Conservation (phyloP, 2,329 filamentous ascomycete genomes). For the Diaporthe sp. region DNA sequence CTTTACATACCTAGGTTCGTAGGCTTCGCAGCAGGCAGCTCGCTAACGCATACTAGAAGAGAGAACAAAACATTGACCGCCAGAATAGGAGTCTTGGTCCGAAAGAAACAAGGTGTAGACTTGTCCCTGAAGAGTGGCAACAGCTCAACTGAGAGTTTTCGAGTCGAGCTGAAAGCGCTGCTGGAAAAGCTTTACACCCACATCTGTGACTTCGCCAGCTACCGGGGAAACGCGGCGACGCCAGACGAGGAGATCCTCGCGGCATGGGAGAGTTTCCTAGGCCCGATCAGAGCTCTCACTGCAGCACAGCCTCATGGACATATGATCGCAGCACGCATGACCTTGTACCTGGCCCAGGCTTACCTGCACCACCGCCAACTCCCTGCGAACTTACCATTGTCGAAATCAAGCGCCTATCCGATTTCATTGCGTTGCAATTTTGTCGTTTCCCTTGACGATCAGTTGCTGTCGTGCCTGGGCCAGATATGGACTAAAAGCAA, state of each 20-base stretch:
- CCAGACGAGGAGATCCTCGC: slow-evolving; percentile 21
- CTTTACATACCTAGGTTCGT: too few relatives aligned
- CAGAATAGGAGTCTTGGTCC: not conserved
- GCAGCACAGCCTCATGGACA: slow-evolving; percentile 14
- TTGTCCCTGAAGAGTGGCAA: too few relatives aligned
- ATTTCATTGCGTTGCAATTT: slow-evolving; percentile 22
- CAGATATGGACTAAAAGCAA: slow-evolving; percentile 22
- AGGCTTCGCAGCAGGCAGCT: not conserved
- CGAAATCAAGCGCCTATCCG: not conserved
- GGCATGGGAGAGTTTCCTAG: slow-evolving; percentile 34
- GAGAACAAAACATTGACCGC: slow-evolving; percentile 3
- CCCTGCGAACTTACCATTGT: not conserved
- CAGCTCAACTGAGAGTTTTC: not conserved
- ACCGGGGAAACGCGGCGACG: slow-evolving; percentile 54
- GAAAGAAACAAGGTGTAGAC: not conserved
- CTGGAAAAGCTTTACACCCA: slow-evolving; percentile 9
- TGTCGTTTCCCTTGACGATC: slow-evolving; percentile 24
- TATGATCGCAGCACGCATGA: slow-evolving; percentile 34
- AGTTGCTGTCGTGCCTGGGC: slow-evolving; percentile 8
- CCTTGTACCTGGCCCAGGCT: slow-evolving; percentile 27
- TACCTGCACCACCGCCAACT: not conserved
- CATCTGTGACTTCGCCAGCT: slow-evolving; percentile 7
- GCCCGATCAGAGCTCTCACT: slow-evolving; percentile 16
- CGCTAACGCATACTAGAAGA: not conserved
- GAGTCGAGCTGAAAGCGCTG: not conserved